phyloP scores from a whole-genome alignment of 768 basidiomycete genomes.

The Tylopilus subfusipes region DNA sequence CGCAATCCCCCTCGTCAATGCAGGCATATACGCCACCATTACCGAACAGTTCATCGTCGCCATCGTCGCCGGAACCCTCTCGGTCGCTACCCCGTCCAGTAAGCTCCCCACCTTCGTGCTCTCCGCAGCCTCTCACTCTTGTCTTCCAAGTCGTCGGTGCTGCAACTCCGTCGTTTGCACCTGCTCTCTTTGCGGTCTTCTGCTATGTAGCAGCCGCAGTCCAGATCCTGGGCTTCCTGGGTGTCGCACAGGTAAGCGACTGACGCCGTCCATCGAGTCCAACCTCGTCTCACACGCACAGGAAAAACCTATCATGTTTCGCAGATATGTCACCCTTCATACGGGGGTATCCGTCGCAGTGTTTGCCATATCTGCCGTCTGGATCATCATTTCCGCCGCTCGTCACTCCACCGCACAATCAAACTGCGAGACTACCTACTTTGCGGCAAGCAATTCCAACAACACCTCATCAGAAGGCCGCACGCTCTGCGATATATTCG shows the following conservation, averaged over 20 bases:
- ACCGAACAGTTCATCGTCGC: slow-evolving; percentile 71
- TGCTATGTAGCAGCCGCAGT: slow-evolving; percentile 73
- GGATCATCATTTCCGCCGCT: slow-evolving; percentile 77
- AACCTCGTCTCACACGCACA: slow-evolving; percentile 28
- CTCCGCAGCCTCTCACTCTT: slow-evolving; percentile 13
- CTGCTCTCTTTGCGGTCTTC: slow-evolving; percentile 67
- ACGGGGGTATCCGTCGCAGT: slow-evolving; percentile 48
- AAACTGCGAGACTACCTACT: slow-evolving; percentile 62
- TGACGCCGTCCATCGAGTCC: neutral
- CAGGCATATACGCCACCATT: slow-evolving; percentile 81
- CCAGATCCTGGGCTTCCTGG: slow-evolving; percentile 84
- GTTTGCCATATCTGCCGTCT: slow-evolving; percentile 75
- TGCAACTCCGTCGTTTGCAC: slow-evolving; percentile 72
- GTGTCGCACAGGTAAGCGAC: slow-evolving; percentile 63
- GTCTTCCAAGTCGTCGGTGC: slow-evolving; percentile 73
- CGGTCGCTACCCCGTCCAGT: slow-evolving; percentile 80
- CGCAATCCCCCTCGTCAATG: slow-evolving; percentile 86
- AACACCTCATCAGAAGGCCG: slow-evolving; percentile 49
- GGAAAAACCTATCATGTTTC: slow-evolving; percentile 66
- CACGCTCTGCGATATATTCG: slow-evolving; percentile 82
- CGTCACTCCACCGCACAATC: slow-evolving; percentile 69
- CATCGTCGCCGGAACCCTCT: slow-evolving; percentile 65
- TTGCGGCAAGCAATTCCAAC: slow-evolving; percentile 35
- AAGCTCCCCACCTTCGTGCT: slow-evolving; percentile 27
- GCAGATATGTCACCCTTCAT: slow-evolving; percentile 70